Base-by-base conservation (phyloP, 2,329 filamentous ascomycete species). In the Botryosphaeria agaves region DNA sequence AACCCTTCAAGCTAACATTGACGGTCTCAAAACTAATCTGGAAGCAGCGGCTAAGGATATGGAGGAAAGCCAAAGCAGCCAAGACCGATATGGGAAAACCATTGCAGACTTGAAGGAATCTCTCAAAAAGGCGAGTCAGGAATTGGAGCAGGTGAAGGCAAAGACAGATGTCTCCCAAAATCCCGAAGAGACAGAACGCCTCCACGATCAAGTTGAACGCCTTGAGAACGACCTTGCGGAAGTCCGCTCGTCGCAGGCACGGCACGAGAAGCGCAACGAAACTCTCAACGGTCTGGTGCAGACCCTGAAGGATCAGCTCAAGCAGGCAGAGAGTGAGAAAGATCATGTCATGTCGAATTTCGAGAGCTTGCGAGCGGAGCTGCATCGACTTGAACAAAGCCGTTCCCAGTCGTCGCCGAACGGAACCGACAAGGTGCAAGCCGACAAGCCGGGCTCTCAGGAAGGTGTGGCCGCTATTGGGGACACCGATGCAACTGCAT, bases 231-330 rank as follows among this genome's bases (percentile, higher is more conserved):
- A 52, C 24, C 37, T 56, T 9, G 32, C 41, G 11, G 34, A 46
- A 28, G 31, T 53, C 11, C 45, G 43, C 15, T 43, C 45, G 3
- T 39, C 42, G 5, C 45, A 49, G 18, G 33, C 44, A 5, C 51
- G 53, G 39, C 57, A 55, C 29, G 61, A 69, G 37, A 72, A 71
- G 49, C 59, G 61, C 12, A 48, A 61, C 16, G 56, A 61, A 16
- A 67, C 68, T 1, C 48, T 72, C 30, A 64, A 69, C 32, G 54
- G 56, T n/a, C 45, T 74, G 14, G 59, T 73, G 20, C 58, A 59
- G n/a, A 65, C 51, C 18, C 50, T 74, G 14, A 61, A 62, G 20
- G 52, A 53, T 12, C 64, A 73, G 41, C 44, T 71, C 9, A 61
- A 64, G 43, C 54, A 61, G n/a, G 61, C 64, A 1, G 64, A 72